Percentiles rank a stretch among this genome's conserved stretches.
Evolutionary conservation across 192 early-diverging fungal species (phyloP).

Genomic region (Coemansia aciculifera): DNA sequence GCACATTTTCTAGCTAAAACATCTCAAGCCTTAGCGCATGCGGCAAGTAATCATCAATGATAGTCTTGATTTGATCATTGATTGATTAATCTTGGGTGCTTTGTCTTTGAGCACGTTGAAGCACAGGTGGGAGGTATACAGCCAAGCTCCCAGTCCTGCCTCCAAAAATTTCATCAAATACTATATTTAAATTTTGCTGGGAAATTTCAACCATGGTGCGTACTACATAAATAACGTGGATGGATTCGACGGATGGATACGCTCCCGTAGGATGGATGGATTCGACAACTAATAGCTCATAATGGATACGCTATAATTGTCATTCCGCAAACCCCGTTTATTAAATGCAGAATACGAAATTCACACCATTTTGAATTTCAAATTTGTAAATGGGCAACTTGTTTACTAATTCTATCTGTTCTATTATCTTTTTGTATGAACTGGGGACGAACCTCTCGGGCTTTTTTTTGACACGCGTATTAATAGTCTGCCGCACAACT

Average conservation of each 20-base stretch:
- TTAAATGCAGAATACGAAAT: background rate
- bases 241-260: background rate
- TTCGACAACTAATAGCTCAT: background rate
- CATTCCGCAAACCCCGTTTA: background rate
- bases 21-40: too few relatives aligned
- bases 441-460: background rate
- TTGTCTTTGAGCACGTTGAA: background rate
- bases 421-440: background rate
- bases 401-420: background rate
- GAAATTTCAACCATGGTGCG: background rate
- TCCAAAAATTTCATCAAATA: background rate
- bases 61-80: background rate
- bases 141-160: slow-evolving; percentile 1
- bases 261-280: background rate
- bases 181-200: background rate
- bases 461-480: background rate
- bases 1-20: background rate
- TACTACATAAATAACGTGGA: background rate
- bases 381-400: background rate
- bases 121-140: background rate
- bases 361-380: background rate
- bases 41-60: background rate
- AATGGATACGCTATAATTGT: background rate
- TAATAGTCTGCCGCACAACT: slow-evolving; percentile 61
- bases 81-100: background rate